phyloP scores from a whole-genome alignment of 2,329 filamentous ascomycete species.

The Fusarium sp. region DNA sequence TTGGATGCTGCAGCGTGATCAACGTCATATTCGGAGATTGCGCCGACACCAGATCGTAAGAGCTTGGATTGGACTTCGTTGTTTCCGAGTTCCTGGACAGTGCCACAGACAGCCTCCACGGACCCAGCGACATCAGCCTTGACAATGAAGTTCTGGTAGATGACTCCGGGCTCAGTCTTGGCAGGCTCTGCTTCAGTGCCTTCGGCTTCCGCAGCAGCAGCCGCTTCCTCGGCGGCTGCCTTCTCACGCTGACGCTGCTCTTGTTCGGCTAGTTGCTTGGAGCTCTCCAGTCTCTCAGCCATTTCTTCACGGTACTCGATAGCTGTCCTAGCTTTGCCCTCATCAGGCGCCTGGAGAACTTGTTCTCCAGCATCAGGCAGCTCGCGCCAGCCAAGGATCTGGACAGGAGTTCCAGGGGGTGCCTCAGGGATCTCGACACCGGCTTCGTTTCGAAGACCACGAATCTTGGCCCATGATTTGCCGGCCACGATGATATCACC shows the following conservation, averaged over 20 bases:
- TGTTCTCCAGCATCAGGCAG: slow-evolving; percentile 83
- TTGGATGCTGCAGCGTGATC: slow-evolving; percentile 83
- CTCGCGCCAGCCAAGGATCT: slow-evolving; percentile 93
- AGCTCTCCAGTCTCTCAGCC: slow-evolving; percentile 74
- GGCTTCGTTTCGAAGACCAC: slow-evolving; percentile 83
- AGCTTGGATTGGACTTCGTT: slow-evolving; percentile 82
- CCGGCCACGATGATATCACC: slow-evolving; percentile 90
- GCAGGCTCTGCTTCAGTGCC: slow-evolving; percentile 51
- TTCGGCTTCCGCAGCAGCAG: slow-evolving; percentile 46
- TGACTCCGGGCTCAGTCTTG: slow-evolving; percentile 52
- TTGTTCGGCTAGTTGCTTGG: slow-evolving; percentile 80
- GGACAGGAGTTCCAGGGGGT: slow-evolving; percentile 86
- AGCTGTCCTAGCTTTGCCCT: slow-evolving; percentile 80
- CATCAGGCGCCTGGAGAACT: slow-evolving; percentile 82
- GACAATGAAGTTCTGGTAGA: slow-evolving; percentile 80
- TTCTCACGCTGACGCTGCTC: slow-evolving; percentile 69
- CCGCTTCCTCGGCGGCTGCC: slow-evolving; percentile 50
- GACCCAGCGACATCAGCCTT: slow-evolving; percentile 95
- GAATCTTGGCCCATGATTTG: slow-evolving; percentile 86
- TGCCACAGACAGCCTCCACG: slow-evolving; percentile 85
- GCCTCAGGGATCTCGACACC: slow-evolving; percentile 76
- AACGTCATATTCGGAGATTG: slow-evolving; percentile 84
- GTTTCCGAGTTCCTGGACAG: slow-evolving; percentile 80
- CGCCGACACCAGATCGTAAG: slow-evolving; percentile 79
- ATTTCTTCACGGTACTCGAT: slow-evolving; percentile 79